Conservation (phyloP, 768 basidiomycete species). For the Lepiota venenata region DNA sequence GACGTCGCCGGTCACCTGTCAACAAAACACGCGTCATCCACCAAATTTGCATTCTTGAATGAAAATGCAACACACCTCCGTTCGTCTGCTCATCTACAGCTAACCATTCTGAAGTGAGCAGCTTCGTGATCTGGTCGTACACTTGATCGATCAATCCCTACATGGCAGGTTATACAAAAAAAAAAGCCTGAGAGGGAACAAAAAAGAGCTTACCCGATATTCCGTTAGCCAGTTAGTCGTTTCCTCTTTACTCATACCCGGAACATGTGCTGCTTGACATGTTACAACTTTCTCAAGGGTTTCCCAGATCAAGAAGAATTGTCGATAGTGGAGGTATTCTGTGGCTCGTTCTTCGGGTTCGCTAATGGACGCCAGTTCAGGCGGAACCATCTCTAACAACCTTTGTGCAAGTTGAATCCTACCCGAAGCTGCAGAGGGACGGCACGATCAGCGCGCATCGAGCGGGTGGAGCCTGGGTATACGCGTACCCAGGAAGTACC, state of each 20-base stretch:
- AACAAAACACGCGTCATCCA: background rate
- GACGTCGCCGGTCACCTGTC: conserved; percentile 49
- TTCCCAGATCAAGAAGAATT: conserved; percentile 78
- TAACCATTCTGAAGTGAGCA: conserved; percentile 80
- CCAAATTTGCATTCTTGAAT: background rate
- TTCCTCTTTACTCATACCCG: conserved; percentile 56
- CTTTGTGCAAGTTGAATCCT: conserved; percentile 64
- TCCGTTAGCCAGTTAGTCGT: conserved; percentile 59
- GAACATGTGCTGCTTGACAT: conserved; percentile 53
- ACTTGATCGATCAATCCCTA: conserved; percentile 63
- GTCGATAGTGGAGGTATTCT: conserved; percentile 76
- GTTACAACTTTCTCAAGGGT: conserved; percentile 59
- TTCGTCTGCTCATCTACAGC: conserved; percentile 46
- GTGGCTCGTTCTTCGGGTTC: conserved; percentile 70
- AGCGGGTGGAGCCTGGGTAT: background rate
- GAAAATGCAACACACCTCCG: conserved; percentile 29
- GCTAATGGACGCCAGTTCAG: conserved; percentile 56
- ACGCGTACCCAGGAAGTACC: conserved; percentile 81
- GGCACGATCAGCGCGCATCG: background rate
- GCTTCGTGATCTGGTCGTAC: conserved; percentile 59
- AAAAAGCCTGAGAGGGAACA: background rate
- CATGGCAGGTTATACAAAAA: background rate
- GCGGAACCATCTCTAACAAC: conserved; percentile 58
- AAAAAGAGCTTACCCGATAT: conserved; percentile 46
- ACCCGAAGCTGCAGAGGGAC: conserved; percentile 53